phyloP scores from a whole-genome alignment of 768 basidiomycete genomes.

The Mycena venus region DNA sequence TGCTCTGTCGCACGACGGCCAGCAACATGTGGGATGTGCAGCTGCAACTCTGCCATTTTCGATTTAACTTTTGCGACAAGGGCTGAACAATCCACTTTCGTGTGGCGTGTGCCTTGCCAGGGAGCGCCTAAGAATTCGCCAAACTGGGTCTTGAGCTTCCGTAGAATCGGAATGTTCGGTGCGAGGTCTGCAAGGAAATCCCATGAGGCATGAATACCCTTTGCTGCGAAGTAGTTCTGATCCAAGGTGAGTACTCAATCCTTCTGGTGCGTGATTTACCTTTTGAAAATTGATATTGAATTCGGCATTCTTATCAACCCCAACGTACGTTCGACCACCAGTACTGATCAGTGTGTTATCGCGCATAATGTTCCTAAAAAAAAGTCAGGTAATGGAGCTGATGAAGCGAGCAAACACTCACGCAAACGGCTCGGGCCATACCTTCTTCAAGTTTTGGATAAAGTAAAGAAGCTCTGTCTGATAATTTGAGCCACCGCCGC shows the following conservation, averaged over 20 bases:
- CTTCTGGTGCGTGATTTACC: not conserved
- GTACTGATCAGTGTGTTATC: constrained; percentile 5
- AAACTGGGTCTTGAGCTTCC: constrained; percentile 9
- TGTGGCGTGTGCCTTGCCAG: constrained; percentile 11
- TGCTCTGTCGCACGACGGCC: not conserved
- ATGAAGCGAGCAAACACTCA: not conserved
- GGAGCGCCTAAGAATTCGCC: constrained; percentile 13
- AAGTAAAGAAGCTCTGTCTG: constrained; percentile 9
- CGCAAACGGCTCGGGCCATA: constrained; percentile 15
- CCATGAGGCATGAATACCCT: constrained; percentile 15
- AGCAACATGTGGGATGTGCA: not conserved
- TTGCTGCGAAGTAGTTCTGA: constrained; percentile 10
- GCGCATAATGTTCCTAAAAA: constrained; percentile 6
- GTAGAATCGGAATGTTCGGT: constrained; percentile 1
- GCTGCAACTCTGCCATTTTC: not conserved
- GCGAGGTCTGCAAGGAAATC: not conserved
- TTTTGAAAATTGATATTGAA: constrained; percentile 21
- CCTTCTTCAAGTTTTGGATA: constrained; percentile 14
- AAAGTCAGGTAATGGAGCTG: no score
- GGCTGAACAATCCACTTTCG: not conserved
- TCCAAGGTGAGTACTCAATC: not conserved
- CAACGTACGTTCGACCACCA: not conserved
- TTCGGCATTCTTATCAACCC: constrained; percentile 9
- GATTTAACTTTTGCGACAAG: not conserved
- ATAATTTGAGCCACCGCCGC: constrained; percentile 6